Conservation (phyloP, 2,329 filamentous ascomycete species). For the Scortechinia acanthostroma region DNA sequence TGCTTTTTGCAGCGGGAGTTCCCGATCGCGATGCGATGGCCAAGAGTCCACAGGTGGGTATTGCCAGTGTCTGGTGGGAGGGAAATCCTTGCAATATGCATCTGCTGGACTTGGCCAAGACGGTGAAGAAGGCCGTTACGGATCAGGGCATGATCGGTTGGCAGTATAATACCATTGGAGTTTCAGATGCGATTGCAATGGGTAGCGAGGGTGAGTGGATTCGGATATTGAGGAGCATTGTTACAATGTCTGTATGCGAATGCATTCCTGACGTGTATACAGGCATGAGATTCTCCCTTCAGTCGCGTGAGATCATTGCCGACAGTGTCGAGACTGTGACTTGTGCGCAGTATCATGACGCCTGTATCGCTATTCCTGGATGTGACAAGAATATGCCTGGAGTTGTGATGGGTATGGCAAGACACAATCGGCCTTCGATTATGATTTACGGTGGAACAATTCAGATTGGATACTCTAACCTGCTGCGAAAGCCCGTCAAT, state of each 20-base stretch:
- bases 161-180: slow-evolving; percentile 66
- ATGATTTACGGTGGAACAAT: slow-evolving; percentile 68
- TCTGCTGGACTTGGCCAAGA: slow-evolving; percentile 58
- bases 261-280: background rate
- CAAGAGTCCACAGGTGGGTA: slow-evolving; percentile 57
- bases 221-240: background rate
- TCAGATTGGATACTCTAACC: slow-evolving; percentile 51
- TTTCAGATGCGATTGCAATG: slow-evolving; percentile 59
- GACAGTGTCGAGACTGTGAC: slow-evolving; percentile 59
- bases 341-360: slow-evolving; percentile 62
- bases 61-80: slow-evolving; percentile 67
- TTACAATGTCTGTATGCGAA: background rate
- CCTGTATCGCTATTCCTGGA: slow-evolving; percentile 59
- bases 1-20: slow-evolving; percentile 64
- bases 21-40: slow-evolving; percentile 56
- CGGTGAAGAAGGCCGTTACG: slow-evolving; percentile 50
- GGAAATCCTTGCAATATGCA: slow-evolving; percentile 57
- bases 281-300: slow-evolving; percentile 64
- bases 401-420: slow-evolving; percentile 29
- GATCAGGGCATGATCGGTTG: slow-evolving; percentile 59
- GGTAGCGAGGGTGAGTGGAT: slow-evolving; percentile 47
- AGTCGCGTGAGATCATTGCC: slow-evolving; percentile 60
- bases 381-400: slow-evolving; percentile 71
- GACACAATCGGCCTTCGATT: slow-evolving; percentile 56
- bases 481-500: slow-evolving; percentile 52